A percentile compares a stretch with the other conserved stretches of the same genome.
phyloP scores from a whole-genome alignment of 768 basidiomycete genomes.

The Podaxis sp. region DNA sequence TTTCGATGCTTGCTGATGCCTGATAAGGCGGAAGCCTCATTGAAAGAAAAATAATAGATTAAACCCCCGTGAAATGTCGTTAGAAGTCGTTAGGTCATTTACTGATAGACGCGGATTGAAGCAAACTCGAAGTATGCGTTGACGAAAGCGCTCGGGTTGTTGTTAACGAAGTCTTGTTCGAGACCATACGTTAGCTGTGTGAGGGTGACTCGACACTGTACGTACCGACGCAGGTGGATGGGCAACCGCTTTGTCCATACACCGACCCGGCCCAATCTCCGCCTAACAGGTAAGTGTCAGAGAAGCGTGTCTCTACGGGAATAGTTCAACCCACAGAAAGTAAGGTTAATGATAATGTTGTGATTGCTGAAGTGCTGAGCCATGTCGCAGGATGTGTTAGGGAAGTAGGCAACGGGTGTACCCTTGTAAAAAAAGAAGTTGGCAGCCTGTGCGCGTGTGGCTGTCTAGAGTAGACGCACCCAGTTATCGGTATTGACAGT shows the following conservation, averaged over 20 bases:
- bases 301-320: not conserved
- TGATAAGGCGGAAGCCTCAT: not conserved
- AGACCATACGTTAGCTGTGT: not conserved
- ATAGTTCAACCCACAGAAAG: slow-evolving; percentile 30
- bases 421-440: slow-evolving; percentile 35
- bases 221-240: slow-evolving; percentile 56
- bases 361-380: slow-evolving; percentile 48
- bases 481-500: slow-evolving; percentile 48
- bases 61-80: not conserved
- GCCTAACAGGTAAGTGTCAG: slow-evolving; percentile 20
- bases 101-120: slow-evolving; percentile 41
- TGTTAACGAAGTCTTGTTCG: slow-evolving; percentile 52
- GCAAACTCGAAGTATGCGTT: slow-evolving; percentile 70
- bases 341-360: slow-evolving; percentile 65
- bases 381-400: slow-evolving; percentile 58
- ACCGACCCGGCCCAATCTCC: slow-evolving; percentile 60
- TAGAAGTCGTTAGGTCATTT: not conserved
- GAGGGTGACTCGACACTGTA: slow-evolving; percentile 12
- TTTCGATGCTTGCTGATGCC: not conserved
- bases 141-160: slow-evolving; percentile 59
- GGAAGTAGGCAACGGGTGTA: slow-evolving; percentile 55
- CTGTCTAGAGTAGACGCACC: slow-evolving; percentile 33
- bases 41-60: not conserved
- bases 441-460: not conserved
- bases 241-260: slow-evolving; percentile 50